Conservation (phyloP, 495 filamentous ascomycete genomes). For the Gamarada debralockiae region DNA sequence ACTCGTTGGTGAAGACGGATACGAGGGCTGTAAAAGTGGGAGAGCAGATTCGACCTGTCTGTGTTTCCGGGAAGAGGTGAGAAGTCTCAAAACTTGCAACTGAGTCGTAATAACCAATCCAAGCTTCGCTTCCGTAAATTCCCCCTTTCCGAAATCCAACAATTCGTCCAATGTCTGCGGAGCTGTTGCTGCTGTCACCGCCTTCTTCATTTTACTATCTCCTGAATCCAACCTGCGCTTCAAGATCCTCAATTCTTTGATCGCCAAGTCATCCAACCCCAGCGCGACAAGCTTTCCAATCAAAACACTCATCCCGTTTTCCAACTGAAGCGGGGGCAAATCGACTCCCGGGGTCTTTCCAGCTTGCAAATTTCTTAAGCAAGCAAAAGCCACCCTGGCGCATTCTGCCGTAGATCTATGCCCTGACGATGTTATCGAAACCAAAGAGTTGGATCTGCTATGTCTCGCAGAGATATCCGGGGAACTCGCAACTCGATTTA, state of each 20-base stretch:
- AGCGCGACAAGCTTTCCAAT: slow-evolving; percentile 68
- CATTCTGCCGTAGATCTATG: slow-evolving; percentile 63
- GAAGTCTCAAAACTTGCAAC: slow-evolving; percentile 45
- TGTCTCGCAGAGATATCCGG: slow-evolving; percentile 28
- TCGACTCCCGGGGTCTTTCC: slow-evolving; percentile 34
- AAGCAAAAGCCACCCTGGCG: slow-evolving; percentile 66
- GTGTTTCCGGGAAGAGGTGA: slow-evolving; percentile 44
- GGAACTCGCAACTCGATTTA: slow-evolving; percentile 49
- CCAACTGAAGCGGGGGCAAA: slow-evolving; percentile 67
- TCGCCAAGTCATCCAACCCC: slow-evolving; percentile 68
- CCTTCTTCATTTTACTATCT: slow-evolving; percentile 21
- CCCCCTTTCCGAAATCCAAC: slow-evolving; percentile 50
- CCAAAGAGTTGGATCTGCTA: slow-evolving; percentile 33
- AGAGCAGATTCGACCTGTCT: slow-evolving; percentile 48
- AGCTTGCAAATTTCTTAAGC: slow-evolving; percentile 57
- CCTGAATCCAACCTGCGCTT: slow-evolving; percentile 56
- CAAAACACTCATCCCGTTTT: slow-evolving; percentile 77
- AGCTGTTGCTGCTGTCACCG: slow-evolving; percentile 28
- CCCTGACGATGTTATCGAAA: slow-evolving; percentile 27
- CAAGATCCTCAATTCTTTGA: slow-evolving; percentile 68
- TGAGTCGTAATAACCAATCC: slow-evolving; percentile 48
- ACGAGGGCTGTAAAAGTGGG: slow-evolving; percentile 36
- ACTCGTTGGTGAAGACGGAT: slow-evolving; percentile 59
- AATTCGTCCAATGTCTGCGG: slow-evolving; percentile 55
- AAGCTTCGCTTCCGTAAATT: slow-evolving; percentile 35